These are phyloP conservation scores for Gossypium schwendimanii DNA, from an alignment of 441 rosid genomes.

Conservation along the genomic window DNA sequence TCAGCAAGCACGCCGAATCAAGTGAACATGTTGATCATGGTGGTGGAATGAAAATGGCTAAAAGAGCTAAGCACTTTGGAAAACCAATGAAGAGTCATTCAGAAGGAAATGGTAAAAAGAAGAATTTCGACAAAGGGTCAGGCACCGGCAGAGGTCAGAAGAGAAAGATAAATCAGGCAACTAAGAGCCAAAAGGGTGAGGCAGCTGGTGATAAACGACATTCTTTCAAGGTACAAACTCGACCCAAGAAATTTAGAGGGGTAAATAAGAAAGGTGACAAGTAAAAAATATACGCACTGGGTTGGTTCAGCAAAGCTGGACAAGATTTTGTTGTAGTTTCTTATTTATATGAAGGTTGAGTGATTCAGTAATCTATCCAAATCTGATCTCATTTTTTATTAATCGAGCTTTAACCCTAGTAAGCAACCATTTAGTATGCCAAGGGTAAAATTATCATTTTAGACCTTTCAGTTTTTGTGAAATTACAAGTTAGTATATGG, in stretches of 20 bases:
- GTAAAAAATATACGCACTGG: not conserved
- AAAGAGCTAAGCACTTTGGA: constrained; percentile 12
- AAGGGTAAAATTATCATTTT: too few species aligned
- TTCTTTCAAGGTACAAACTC: constrained; percentile 16
- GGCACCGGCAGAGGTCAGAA: constrained; percentile 7
- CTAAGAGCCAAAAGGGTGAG: constrained; percentile 9
- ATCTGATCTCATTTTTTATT: too few species aligned
- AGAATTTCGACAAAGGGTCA: constrained; percentile 15
- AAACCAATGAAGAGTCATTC: constrained; percentile 16
- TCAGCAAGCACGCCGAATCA: not conserved
- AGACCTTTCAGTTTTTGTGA: too few species aligned
- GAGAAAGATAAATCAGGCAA: constrained; percentile 12
- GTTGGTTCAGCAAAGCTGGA: not conserved
- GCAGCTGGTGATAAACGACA: constrained; percentile 14
- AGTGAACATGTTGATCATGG: constrained; percentile 9
- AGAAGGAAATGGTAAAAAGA: constrained; percentile 12
- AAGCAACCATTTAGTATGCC: too few species aligned
- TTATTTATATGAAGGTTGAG: not conserved
- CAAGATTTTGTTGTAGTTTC: not conserved
- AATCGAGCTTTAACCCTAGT: too few species aligned
- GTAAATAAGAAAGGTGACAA: not conserved
- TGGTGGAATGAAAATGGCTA: constrained; percentile 17
- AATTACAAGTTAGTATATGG: too few species aligned
- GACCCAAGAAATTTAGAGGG: constrained; percentile 13
- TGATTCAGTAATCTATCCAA: not conserved